Evolutionary conservation across 371 early-diverging fungal genomes (phyloP).

Genomic region (Mortierella sp.): DNA sequence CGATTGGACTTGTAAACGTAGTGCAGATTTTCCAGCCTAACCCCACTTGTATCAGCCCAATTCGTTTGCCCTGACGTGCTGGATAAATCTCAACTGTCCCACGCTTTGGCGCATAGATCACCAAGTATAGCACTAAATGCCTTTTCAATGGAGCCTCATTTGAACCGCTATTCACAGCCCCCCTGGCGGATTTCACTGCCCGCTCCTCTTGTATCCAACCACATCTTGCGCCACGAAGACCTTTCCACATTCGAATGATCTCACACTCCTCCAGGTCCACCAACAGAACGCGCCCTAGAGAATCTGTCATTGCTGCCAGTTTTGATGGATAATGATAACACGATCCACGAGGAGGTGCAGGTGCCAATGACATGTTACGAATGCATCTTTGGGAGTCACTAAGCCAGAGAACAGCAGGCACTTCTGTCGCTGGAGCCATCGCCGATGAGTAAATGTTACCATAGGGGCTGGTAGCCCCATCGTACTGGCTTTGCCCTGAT

Average conservation of each 20-base stretch:
- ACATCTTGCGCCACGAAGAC: conserved; percentile 73
- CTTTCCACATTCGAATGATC: conserved; percentile 78
- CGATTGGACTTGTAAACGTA: conserved; percentile 56
- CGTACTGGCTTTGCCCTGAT: conserved; percentile 35
- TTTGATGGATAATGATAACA: conserved; percentile 57
- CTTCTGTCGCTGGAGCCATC: conserved; percentile 69
- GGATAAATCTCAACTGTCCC: conserved; percentile 71
- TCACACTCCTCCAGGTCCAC: conserved; percentile 69
- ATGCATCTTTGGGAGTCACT: conserved; percentile 65
- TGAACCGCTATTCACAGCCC: neutral
- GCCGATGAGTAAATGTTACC: conserved; percentile 48
- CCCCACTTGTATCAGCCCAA: conserved; percentile 70
- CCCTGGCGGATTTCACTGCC: conserved; percentile 3
- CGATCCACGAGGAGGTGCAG: conserved; percentile 61
- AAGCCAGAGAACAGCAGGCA: conserved; percentile 61
- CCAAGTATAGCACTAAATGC: conserved; percentile 63
- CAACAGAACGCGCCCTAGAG: conserved; percentile 72
- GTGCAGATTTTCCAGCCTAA: conserved; percentile 65
- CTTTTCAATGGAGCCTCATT: conserved; percentile 27
- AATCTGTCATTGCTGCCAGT: conserved; percentile 72
- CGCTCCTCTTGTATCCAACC: conserved; percentile 67
- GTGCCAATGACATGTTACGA: conserved; percentile 62
- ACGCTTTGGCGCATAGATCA: conserved; percentile 70
- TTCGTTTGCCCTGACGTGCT: conserved; percentile 71
- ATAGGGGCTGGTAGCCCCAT: conserved; percentile 40